A percentile compares a stretch with the other conserved stretches of the same genome.
These are phyloP conservation scores for Astrephomene gubernaculifera DNA, from an alignment of 139 green algal genomes.

Conservation along the genomic window DNA sequence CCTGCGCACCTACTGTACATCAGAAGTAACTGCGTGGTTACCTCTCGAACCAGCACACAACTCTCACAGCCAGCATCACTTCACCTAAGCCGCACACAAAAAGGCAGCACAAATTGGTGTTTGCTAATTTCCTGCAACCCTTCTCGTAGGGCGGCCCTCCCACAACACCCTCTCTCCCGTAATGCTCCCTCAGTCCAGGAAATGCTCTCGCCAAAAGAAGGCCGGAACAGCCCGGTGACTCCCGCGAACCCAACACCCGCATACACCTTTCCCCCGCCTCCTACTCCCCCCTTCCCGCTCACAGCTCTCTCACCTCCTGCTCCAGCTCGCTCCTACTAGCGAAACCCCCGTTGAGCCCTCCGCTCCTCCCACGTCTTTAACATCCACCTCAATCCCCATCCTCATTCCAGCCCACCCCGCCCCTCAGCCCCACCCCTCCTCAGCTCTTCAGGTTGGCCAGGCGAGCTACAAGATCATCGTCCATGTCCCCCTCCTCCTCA, in stretches of 20 bases:
- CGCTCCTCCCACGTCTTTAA: background rate
- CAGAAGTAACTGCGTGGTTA: too few relatives aligned
- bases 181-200: too few relatives aligned
- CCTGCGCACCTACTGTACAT: too few relatives aligned
- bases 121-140: too few relatives aligned
- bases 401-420: background rate
- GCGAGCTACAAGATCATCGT: slow-evolving; percentile 55
- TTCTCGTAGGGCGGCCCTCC: too few relatives aligned
- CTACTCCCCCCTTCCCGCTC: background rate
- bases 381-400: background rate
- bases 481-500: slow-evolving; percentile 5
- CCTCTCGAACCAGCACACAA: too few relatives aligned
- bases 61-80: too few relatives aligned
- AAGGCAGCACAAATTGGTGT: too few relatives aligned
- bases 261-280: background rate
- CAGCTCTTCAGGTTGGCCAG: slow-evolving; percentile 59
- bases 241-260: background rate
- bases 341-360: background rate
- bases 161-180: too few relatives aligned
- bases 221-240: too few relatives aligned
- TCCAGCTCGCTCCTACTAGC: background rate
- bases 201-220: too few relatives aligned
- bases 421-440: background rate
- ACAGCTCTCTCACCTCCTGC: background rate
- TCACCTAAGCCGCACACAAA: too few relatives aligned